phyloP scores from a whole-genome alignment of 148 eudicot genomes.

The Rhododendron ovatum region DNA sequence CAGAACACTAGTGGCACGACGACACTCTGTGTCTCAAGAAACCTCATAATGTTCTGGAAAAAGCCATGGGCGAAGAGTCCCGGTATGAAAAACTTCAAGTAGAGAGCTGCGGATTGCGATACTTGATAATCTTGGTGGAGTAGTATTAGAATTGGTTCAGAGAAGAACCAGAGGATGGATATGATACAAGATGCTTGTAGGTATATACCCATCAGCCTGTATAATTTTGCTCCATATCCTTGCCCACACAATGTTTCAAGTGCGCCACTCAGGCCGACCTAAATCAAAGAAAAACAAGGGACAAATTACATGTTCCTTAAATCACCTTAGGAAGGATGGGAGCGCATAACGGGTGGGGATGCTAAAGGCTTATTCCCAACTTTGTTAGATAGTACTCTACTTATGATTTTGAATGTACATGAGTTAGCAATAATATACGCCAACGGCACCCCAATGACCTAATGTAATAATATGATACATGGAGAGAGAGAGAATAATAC shows the following conservation, averaged over 20 bases:
- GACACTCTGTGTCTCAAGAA: slow-evolving; percentile 73
- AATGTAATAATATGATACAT: no score
- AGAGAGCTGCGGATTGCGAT: slow-evolving; percentile 48
- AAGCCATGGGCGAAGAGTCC: not conserved
- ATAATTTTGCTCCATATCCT: slow-evolving; percentile 69
- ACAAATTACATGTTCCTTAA: no score
- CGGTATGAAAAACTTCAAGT: not conserved
- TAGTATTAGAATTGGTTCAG: slow-evolving; percentile 46
- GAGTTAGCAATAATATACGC: no score
- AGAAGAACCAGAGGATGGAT: slow-evolving; percentile 70
- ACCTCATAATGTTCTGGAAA: slow-evolving; percentile 48
- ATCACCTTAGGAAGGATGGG: no score
- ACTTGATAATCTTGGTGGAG: slow-evolving; percentile 60
- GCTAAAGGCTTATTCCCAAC: no score
- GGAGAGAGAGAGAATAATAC: slow-evolving; percentile 19
- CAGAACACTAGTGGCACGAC: slow-evolving; percentile 50
- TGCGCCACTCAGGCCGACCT: slow-evolving; percentile 77
- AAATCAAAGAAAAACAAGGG: slow-evolving; percentile 25
- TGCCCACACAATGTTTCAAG: slow-evolving; percentile 92
- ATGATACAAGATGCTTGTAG: slow-evolving; percentile 76
- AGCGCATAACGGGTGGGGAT: no score
- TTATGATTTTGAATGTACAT: no score
- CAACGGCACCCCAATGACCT: no score
- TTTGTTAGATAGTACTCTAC: no score
- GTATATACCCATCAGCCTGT: slow-evolving; percentile 60